Evolutionary conservation across 768 basidiomycete species (phyloP).

Genomic region (Nidula microcarpa): DNA sequence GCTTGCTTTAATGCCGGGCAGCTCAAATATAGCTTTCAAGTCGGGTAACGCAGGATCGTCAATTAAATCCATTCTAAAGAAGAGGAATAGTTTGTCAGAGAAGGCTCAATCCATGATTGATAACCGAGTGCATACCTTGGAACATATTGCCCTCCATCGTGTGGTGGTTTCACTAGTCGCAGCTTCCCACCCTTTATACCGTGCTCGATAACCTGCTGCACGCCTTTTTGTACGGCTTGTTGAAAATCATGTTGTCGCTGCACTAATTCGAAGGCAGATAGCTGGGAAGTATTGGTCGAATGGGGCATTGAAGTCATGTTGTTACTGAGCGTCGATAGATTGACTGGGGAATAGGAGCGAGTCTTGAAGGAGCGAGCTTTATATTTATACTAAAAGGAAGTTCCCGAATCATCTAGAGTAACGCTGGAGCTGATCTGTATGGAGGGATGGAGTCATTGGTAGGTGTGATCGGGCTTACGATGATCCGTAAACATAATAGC

Average conservation of each 20-base stretch:
- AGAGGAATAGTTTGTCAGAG: not conserved
- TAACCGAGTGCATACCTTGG: slow-evolving; percentile 12
- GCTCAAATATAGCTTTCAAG: slow-evolving; percentile 35
- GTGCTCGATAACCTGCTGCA: slow-evolving; percentile 3
- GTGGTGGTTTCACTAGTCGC: slow-evolving; percentile 10
- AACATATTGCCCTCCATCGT: slow-evolving; percentile 9
- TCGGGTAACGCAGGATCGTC: slow-evolving; percentile 31
- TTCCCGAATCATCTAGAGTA: no score
- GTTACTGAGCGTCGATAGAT: not conserved
- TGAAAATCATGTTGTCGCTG: not conserved
- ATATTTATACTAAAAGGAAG: no score
- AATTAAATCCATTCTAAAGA: slow-evolving; percentile 37
- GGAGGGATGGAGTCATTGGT: no score
- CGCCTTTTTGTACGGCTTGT: not conserved
- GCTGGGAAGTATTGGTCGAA: not conserved
- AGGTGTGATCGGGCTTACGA: no score
- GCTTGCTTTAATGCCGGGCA: slow-evolving; percentile 38
- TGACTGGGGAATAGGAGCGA: not conserved
- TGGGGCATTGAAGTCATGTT: not conserved
- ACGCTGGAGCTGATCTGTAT: no score
- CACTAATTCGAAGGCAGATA: not conserved
- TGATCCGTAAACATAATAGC: no score
- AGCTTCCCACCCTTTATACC: slow-evolving; percentile 22
- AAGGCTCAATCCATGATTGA: not conserved
- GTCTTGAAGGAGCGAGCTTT: not conserved